Evolutionary conservation across 331 rosid genomes (phyloP).

Genomic region (Acacia pycnantha): DNA sequence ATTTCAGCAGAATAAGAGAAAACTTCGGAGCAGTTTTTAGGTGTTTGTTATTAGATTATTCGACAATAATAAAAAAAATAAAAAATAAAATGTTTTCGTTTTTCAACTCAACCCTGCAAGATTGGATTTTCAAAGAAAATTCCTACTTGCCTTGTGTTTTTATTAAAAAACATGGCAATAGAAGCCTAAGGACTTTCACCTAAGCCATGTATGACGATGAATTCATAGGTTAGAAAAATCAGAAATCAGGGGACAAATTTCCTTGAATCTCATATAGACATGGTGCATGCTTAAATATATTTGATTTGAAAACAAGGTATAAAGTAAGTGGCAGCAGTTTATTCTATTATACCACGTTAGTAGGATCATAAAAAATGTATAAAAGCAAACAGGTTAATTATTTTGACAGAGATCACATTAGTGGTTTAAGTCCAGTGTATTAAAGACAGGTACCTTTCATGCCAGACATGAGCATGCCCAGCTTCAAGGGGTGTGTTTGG

Average conservation of each 20-base stretch:
- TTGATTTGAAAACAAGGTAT: constrained; percentile 1
- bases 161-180: not conserved
- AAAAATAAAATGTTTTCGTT: not conserved
- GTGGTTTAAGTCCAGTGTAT: not conserved
- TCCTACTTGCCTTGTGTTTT: not conserved
- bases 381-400: constrained; percentile 3
- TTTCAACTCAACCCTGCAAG: not conserved
- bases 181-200: not conserved
- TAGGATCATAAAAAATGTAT: not conserved
- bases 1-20: not conserved
- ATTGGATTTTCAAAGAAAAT: not conserved
- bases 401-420: not conserved
- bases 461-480: constrained; percentile 98
- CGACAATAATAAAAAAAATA: not conserved
- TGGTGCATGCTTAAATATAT: not conserved
- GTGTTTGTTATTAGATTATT: not conserved
- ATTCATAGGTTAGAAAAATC: not conserved
- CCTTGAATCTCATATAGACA: not conserved
- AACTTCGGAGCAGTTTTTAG: not conserved
- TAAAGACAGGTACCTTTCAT: constrained; percentile 69
- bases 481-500: constrained; percentile 75
- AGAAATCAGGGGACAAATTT: not conserved
- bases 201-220: not conserved
- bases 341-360: not conserved
- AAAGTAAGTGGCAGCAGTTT: constrained; percentile 3